Evolutionary conservation across 2,329 filamentous ascomycete species (phyloP).

Genomic region (Colletotrichum spinosum): DNA sequence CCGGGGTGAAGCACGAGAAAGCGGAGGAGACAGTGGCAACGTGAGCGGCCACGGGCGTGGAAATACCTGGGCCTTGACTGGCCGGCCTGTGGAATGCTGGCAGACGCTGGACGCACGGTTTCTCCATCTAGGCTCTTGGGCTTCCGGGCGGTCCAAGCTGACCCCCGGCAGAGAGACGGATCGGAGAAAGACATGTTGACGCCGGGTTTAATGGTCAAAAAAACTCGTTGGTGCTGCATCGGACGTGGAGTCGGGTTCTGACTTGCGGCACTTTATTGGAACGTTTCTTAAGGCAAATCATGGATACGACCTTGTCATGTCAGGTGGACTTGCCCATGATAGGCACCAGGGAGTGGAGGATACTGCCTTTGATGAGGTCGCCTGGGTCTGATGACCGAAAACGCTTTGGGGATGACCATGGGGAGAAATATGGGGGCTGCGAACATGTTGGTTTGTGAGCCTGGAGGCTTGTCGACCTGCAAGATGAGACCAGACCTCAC

Average conservation of each 20-base stretch:
- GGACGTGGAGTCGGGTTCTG: conserved; percentile 53
- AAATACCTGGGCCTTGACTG: conserved; percentile 31
- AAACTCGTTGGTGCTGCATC: conserved; percentile 49
- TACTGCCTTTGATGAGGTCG: conserved; percentile 13
- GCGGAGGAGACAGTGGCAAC: conserved; percentile 21
- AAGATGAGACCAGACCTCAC: conserved; percentile 1
- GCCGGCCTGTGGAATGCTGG: conserved; percentile 21
- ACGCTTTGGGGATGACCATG: conserved; percentile 9
- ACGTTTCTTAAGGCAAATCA: conserved; percentile 34
- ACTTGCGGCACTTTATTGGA: conserved; percentile 42
- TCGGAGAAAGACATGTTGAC: conserved; percentile 30
- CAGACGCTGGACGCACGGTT: conserved; percentile 32
- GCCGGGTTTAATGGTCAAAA: conserved; percentile 36
- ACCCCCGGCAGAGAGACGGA: conserved; percentile 18
- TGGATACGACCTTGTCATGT: conserved; percentile 21
- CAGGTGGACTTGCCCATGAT: background rate
- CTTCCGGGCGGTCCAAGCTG: conserved; percentile 32
- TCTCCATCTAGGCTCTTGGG: conserved; percentile 28
- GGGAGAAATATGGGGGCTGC: conserved; percentile 18
- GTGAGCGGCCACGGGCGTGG: conserved; percentile 24
- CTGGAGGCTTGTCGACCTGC: conserved; percentile 26
- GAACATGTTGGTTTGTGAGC: conserved; percentile 16
- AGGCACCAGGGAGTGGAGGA: conserved; percentile 16
- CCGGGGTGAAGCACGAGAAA: conserved; percentile 3
- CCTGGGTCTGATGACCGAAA: background rate